Evolutionary conservation across 1,284 basidiomycete genomes (phyloP).

Genomic region (Rhodotorula sp.): DNA sequence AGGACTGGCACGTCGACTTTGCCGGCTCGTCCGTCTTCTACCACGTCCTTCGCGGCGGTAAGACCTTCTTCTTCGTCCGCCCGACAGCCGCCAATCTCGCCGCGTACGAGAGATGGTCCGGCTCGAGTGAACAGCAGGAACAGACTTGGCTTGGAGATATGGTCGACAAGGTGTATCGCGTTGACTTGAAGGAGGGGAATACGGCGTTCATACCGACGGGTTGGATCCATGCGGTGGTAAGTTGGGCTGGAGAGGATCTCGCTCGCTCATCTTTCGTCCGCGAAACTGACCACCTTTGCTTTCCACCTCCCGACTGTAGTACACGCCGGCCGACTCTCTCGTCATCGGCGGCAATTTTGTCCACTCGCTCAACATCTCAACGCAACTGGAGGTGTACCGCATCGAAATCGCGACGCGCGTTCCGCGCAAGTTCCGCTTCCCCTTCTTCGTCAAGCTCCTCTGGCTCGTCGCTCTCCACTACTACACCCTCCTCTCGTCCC

Average conservation of each 20-base stretch:
- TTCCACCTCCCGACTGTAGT: conserved; percentile 52
- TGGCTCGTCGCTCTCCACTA: conserved; percentile 49
- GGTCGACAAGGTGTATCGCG: conserved; percentile 81
- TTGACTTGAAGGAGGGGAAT: conserved; percentile 42
- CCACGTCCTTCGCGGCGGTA: conserved; percentile 63
- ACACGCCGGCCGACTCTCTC: conserved; percentile 85
- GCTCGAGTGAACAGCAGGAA: conserved; percentile 74
- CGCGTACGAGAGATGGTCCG: conserved; percentile 65
- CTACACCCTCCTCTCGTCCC: conserved; percentile 5
- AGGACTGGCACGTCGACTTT: conserved; percentile 90
- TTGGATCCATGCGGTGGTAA: conserved; percentile 94
- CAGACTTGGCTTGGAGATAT: conserved; percentile 86
- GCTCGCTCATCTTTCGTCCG: background rate
- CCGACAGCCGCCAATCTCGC: conserved; percentile 82
- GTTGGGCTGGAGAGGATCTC: conserved; percentile 44
- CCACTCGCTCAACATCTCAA: conserved; percentile 60
- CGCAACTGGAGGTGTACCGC: conserved; percentile 73
- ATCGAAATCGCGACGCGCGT: conserved; percentile 92
- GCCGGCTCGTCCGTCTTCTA: conserved; percentile 94
- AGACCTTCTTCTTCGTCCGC: conserved; percentile 93
- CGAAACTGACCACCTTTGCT: background rate
- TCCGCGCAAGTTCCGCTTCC: conserved; percentile 91
- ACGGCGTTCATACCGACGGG: conserved; percentile 84
- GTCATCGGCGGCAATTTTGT: conserved; percentile 97
- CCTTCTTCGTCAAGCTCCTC: conserved; percentile 52